Conservation (phyloP, 257 asterid genomes). For the Penstemon newberryi region DNA sequence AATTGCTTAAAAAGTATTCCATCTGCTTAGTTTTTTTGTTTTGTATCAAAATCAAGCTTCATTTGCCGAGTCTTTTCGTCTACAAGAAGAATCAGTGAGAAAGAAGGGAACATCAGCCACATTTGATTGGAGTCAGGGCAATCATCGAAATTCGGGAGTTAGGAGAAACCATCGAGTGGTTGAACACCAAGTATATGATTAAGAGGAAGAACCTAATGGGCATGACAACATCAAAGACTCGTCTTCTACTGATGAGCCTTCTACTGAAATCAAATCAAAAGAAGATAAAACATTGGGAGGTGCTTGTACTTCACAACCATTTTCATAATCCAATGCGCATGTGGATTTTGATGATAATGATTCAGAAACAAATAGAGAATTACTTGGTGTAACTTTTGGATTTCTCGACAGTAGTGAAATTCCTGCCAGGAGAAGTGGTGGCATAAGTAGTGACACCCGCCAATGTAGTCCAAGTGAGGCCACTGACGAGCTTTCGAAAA, state of each 20-base stretch:
- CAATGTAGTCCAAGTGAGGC: constrained; percentile 59
- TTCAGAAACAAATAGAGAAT: too few species aligned
- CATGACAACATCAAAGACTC: constrained; percentile 78
- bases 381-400: too few species aligned
- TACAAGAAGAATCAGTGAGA: not conserved
- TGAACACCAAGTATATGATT: too few species aligned
- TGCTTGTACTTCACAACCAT: too few species aligned
- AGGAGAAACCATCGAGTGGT: constrained; percentile 28
- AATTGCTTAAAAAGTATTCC: too few species aligned
- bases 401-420: constrained; percentile 50
- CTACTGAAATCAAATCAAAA: constrained; percentile 64
- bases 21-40: not conserved
- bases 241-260: constrained; percentile 75
- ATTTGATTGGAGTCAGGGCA: not conserved
- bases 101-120: not conserved
- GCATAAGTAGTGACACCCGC: constrained; percentile 33
- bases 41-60: not conserved
- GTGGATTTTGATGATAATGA: too few species aligned
- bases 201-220: constrained; percentile 45
- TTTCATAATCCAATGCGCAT: too few species aligned
- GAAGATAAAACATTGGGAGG: constrained; percentile 39
- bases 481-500: constrained; percentile 51
- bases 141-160: constrained; percentile 56
- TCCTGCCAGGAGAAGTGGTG: constrained; percentile 82
- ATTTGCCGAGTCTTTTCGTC: too few species aligned